These are phyloP conservation scores for Aphanomyces invadans DNA, from an alignment of 352 stramenopile species.

Conservation along the genomic window DNA sequence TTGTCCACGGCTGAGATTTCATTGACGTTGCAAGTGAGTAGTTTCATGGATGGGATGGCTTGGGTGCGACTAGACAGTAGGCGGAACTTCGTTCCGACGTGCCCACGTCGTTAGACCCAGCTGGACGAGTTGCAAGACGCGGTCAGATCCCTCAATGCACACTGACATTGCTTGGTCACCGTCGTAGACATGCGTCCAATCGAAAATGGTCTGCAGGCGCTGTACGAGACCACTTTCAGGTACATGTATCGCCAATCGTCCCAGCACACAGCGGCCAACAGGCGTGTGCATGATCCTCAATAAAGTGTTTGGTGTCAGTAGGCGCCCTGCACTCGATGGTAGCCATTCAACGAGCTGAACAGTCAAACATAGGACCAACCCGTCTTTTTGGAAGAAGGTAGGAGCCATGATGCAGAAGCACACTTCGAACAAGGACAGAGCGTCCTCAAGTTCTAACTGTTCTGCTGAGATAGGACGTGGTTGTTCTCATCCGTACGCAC, in stretches of 20 bases:
- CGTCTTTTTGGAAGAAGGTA: not conserved
- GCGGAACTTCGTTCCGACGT: not conserved
- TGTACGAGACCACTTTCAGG: not conserved
- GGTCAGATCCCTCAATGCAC: not conserved
- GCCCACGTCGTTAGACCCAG: not conserved
- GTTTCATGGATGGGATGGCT: not conserved
- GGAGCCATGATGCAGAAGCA: not conserved
- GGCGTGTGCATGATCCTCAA: not conserved
- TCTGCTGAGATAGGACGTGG: not conserved
- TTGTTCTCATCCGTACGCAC: not conserved
- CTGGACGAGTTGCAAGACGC: not conserved
- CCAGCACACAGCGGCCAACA: not conserved
- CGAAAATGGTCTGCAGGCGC: not conserved
- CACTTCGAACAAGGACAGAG: not conserved
- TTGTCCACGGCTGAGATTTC: not conserved
- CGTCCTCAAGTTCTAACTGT: not conserved
- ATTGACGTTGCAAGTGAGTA: not conserved
- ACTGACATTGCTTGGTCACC: not conserved
- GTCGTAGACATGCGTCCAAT: not conserved
- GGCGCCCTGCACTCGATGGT: not conserved
- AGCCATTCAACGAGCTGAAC: not conserved
- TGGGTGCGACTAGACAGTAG: not conserved
- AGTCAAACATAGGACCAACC: not conserved
- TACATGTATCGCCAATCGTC: not conserved
- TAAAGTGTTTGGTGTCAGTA: not conserved